A percentile compares a stretch with the other conserved stretches of the same genome.
These are phyloP conservation scores for Passalora sequoiae DNA, from an alignment of 2,329 filamentous ascomycete genomes.

Conservation along the genomic window DNA sequence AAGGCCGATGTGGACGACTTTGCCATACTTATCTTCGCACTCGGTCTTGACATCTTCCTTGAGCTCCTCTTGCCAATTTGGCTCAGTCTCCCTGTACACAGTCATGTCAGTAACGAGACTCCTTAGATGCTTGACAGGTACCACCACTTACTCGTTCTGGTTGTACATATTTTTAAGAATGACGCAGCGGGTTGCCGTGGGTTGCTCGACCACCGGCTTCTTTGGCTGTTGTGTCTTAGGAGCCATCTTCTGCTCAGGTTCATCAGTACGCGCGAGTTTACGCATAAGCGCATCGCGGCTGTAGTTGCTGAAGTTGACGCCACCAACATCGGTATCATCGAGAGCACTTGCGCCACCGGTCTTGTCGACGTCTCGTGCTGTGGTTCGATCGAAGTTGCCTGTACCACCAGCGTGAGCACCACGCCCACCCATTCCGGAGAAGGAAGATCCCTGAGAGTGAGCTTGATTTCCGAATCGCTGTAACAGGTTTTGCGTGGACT, in stretches of 20 bases:
- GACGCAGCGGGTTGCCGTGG: constrained; percentile 88
- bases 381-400: constrained; percentile 77
- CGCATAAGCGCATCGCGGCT: constrained; percentile 97
- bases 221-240: constrained; percentile 42
- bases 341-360: constrained; percentile 86
- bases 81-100: constrained; percentile 70
- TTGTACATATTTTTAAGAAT: constrained; percentile 95
- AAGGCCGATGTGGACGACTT: constrained; percentile 80
- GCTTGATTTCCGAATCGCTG: constrained; percentile 68
- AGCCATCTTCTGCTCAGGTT: constrained; percentile 66
- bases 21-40: constrained; percentile 92
- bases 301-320: constrained; percentile 99
- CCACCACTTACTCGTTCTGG: constrained; percentile 69
- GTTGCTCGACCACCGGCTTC: constrained; percentile 72
- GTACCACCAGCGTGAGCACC: constrained; percentile 71
- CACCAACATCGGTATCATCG: constrained; percentile 94
- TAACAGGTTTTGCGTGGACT: constrained; percentile 86
- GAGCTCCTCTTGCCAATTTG: constrained; percentile 80
- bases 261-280: constrained; percentile 94
- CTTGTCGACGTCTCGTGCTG: constrained; percentile 76
- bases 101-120: no score
- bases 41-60: constrained; percentile 90
- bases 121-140: no score
- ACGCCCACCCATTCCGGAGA: constrained; percentile 84
- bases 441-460: constrained; percentile 62